Evolutionary conservation across 176 grass and related monocot species (phyloP), one percentile per base, ranked within the genome.

Genomic region (Dactylis glomerata): DNA sequence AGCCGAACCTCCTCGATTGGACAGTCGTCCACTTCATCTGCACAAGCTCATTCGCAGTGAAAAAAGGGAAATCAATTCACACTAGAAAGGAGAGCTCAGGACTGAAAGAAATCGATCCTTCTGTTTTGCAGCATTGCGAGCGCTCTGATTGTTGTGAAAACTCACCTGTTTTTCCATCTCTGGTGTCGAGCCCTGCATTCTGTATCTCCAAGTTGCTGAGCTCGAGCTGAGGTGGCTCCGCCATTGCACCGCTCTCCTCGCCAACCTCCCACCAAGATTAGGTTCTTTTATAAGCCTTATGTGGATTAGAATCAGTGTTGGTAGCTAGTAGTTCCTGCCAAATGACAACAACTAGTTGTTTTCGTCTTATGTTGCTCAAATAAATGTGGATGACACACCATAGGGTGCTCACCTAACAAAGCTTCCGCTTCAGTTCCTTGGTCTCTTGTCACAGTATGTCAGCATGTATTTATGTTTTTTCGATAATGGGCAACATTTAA

Each of bases 1-100:
- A 97, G 86, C 47, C 90, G 77, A 26, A 97, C 92, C 89, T 97
- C 75, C 90, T 97, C 94, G 70, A 97, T 92, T 0, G 92, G 92
- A 23, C 89, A 90, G 74, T 97, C 92, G 16, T 90, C 84, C 8
- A 75, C 82, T 50, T 88, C 93, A 5, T 89, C 91, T 78, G 15
- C 32, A 78, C 26, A 79, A 78, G 74, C 51, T 24, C 31, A 78
- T 32, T 76, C 51, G 3, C 33, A 30, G 26, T 22, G 38, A 31
- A 79, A 2, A 51, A 56, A 22, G 5, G 64, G 22, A 37, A 67
- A 64, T 8, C 26, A 33, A 2, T 19, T 69, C 30, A 31, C 40
- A 19, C 15, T 7, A 33, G 56, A 3, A 63, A 33, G 30, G 11
- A 15, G n/a, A n/a, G 17, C 40, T 46, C 41, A 49, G 16, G 40